These are phyloP conservation scores for Colletotrichum costaricense DNA, from an alignment of 2,329 filamentous ascomycete species.

Conservation along the genomic window DNA sequence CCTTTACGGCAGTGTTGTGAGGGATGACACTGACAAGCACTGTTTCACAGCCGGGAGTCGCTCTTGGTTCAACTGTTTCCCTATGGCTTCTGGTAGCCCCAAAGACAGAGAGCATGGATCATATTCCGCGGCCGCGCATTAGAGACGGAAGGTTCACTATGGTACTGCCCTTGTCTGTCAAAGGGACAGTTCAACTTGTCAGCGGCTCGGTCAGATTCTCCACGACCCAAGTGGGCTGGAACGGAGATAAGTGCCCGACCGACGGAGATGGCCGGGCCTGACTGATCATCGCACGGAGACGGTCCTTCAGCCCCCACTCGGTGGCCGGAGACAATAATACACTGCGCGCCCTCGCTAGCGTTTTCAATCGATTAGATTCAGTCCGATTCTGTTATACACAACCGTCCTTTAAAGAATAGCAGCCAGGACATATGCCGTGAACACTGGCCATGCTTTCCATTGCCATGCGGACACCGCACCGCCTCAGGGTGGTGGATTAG, in stretches of 20 bases:
- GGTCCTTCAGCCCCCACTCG: background rate
- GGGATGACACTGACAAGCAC: background rate
- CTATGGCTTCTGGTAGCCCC: background rate
- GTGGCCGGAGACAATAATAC: background rate
- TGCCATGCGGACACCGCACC: background rate
- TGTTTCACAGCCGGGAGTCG: conserved; percentile 11
- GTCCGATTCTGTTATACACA: background rate
- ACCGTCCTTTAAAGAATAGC: background rate
- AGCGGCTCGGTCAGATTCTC: background rate
- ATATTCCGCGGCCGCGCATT: background rate
- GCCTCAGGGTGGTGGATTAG: background rate
- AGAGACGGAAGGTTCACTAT: background rate
- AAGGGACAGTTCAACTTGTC: background rate
- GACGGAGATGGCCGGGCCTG: background rate
- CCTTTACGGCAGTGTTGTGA: background rate
- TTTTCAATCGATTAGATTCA: background rate
- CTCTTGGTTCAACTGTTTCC: background rate
- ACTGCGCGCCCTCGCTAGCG: background rate
- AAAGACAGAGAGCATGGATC: background rate
- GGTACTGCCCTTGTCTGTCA: background rate
- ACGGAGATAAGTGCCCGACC: background rate
- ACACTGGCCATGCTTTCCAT: background rate
- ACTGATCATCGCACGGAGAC: background rate
- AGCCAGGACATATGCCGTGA: background rate
- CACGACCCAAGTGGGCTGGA: background rate